These are phyloP conservation scores for Ogataea pilisensis DNA, from an alignment of 805 yeast species.

Conservation along the genomic window DNA sequence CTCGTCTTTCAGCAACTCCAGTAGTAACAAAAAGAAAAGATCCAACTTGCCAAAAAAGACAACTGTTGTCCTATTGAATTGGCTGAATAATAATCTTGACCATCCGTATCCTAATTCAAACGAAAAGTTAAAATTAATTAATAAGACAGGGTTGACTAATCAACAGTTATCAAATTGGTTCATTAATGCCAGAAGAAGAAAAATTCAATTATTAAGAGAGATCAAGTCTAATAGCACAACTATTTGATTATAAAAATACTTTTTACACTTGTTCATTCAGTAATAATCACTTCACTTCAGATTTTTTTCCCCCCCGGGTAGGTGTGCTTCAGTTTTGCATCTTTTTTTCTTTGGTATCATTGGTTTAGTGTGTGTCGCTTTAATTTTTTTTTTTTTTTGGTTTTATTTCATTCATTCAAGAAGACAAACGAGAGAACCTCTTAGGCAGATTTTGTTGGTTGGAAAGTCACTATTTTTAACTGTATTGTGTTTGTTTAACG, in stretches of 20 bases:
- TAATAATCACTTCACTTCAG: no score
- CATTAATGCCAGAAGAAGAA: slow-evolving; percentile 58
- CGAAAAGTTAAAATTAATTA: slow-evolving; percentile 51
- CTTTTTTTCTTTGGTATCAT: no score
- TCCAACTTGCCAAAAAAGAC: slow-evolving; percentile 59
- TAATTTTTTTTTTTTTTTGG: no score
- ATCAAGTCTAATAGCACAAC: slow-evolving; percentile 25
- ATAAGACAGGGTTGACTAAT: slow-evolving; percentile 51
- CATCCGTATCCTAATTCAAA: slow-evolving; percentile 60
- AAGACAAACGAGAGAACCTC: no score
- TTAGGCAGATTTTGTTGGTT: no score
- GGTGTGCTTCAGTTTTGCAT: no score
- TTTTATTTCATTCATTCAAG: no score
- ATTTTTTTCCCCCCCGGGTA: no score
- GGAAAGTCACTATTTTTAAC: no score
- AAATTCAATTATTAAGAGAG: slow-evolving; percentile 47
- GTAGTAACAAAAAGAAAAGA: slow-evolving; percentile 35
- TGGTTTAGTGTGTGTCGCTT: no score
- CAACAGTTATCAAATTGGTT: slow-evolving; percentile 62
- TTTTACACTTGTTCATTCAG: background rate
- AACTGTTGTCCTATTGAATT: slow-evolving; percentile 45
- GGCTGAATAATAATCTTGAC: slow-evolving; percentile 53
- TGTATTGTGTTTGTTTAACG: no score
- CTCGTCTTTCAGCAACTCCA: no score
- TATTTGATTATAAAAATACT: background rate